Conservation (phyloP, 1,139 yeast genomes). For the Taphrina flavorubra region DNA sequence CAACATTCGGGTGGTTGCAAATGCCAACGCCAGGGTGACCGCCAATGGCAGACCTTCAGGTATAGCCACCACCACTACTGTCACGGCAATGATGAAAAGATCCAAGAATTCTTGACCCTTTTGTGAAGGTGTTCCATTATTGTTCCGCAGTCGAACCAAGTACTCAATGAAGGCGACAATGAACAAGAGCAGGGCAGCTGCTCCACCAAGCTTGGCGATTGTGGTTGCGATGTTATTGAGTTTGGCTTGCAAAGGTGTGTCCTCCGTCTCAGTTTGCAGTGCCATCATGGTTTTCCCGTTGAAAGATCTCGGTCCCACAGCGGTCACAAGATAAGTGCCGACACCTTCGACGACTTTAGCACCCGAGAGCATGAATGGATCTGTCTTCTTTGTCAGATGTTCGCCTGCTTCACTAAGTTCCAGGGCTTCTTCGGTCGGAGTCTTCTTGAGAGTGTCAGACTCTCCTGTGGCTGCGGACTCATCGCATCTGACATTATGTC, state of each 20-base stretch:
- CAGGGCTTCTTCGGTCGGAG: slow-evolving; percentile 61
- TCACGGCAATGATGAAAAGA: slow-evolving; percentile 86
- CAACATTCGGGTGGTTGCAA: slow-evolving; percentile 98
- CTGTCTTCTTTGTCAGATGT: slow-evolving; percentile 56
- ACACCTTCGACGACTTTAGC: slow-evolving; percentile 83
- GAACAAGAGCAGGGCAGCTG: slow-evolving; percentile 80
- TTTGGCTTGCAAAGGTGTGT: slow-evolving; percentile 87
- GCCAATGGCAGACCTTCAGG: slow-evolving; percentile 98
- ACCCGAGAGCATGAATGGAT: slow-evolving; percentile 90
- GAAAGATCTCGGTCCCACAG: slow-evolving; percentile 86
- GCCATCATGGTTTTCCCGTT: slow-evolving; percentile 91
- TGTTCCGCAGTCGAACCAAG: slow-evolving; percentile 66
- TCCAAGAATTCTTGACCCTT: slow-evolving; percentile 85
- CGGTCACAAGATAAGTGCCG: slow-evolving; percentile 84
- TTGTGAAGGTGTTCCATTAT: slow-evolving; percentile 63
- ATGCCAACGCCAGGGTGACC: slow-evolving; percentile 92
- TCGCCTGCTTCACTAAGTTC: slow-evolving; percentile 49
- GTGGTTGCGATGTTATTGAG: slow-evolving; percentile 85
- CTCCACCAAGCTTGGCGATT: slow-evolving; percentile 88
- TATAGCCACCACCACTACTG: slow-evolving; percentile 94
- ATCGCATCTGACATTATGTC: slow-evolving; percentile 80
- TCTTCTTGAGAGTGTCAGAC: slow-evolving; percentile 76
- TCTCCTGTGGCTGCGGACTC: slow-evolving; percentile 95
- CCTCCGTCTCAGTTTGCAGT: slow-evolving; percentile 66
- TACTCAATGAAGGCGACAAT: slow-evolving; percentile 78